These are phyloP conservation scores for Ogataea saltuana DNA, from an alignment of 805 yeast genomes.

Conservation along the genomic window DNA sequence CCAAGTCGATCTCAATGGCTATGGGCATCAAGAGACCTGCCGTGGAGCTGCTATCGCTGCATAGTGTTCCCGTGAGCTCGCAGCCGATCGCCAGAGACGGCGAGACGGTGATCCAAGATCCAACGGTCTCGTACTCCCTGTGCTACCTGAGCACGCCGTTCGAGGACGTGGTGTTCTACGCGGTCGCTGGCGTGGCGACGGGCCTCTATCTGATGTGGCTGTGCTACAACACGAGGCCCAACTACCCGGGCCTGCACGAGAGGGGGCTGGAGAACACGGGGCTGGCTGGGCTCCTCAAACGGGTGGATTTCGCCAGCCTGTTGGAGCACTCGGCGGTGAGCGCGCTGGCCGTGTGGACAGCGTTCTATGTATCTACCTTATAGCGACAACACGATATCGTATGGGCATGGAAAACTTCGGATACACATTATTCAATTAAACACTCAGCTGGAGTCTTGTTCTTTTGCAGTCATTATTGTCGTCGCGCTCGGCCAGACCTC, in stretches of 20 bases:
- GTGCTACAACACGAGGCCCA: constrained; percentile 3
- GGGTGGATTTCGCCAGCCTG: constrained; percentile 5
- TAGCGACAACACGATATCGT: too few species aligned
- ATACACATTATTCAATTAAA: too few species aligned
- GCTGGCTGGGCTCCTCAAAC: neutral
- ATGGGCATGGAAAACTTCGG: too few species aligned
- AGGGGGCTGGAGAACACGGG: constrained; percentile 1
- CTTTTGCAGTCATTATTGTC: neutral
- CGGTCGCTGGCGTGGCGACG: constrained; percentile 36
- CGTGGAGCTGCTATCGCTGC: constrained; percentile 73
- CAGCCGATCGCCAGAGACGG: constrained; percentile 10
- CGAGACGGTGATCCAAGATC: neutral
- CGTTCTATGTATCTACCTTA: constrained; percentile 12
- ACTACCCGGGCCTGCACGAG: constrained; percentile 13
- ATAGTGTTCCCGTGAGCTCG: constrained; percentile 2
- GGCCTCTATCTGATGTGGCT: constrained; percentile 16
- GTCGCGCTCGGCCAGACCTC: too few species aligned
- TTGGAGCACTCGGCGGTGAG: constrained; percentile 13
- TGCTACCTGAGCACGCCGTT: constrained; percentile 51
- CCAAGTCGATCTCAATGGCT: constrained; percentile 89
- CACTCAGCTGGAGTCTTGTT: too few species aligned
- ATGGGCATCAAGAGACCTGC: constrained; percentile 89
- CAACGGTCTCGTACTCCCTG: constrained; percentile 38
- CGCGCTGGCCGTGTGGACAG: constrained; percentile 9
- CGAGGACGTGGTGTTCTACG: constrained; percentile 40